phyloP scores from a whole-genome alignment of 164 flowering plant species.

The Magnolia kwangsiensis region DNA sequence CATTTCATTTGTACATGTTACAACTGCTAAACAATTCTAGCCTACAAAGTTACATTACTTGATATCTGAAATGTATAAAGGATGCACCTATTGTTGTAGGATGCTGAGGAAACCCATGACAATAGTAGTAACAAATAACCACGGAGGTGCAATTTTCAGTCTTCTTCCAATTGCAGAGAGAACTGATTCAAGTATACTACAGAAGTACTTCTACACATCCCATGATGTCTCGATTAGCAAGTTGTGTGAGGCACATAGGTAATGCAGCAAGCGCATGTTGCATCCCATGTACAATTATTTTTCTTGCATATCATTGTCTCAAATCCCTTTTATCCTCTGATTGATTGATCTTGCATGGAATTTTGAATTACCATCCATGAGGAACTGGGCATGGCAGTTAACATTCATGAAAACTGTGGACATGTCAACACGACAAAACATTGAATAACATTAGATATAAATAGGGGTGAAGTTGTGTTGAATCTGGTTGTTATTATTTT shows the following conservation, averaged over 20 bases:
- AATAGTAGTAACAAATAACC: slow-evolving; percentile 78
- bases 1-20: neutral
- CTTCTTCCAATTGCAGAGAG: slow-evolving; percentile 79
- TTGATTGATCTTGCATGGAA: neutral
- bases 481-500: too few relatives aligned
- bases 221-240: slow-evolving; percentile 61
- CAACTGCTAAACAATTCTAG: neutral
- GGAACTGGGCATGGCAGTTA: too few relatives aligned
- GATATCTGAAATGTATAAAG: neutral
- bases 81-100: slow-evolving; percentile 35
- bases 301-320: neutral
- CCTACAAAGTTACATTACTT: neutral
- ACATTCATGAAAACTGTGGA: too few relatives aligned
- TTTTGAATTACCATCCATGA: neutral
- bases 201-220: slow-evolving; percentile 78
- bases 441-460: too few relatives aligned
- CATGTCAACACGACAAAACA: too few relatives aligned
- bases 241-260: slow-evolving; percentile 88
- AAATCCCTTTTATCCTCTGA: neutral
- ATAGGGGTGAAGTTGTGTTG: too few relatives aligned
- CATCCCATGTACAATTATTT: neutral
- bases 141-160: slow-evolving; percentile 96
- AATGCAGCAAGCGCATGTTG: slow-evolving; percentile 20
- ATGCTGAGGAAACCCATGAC: slow-evolving; percentile 72
- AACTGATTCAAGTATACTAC: slow-evolving; percentile 43